These are phyloP conservation scores for Backusella psychrophila DNA, from an alignment of 192 early-diverging fungal genomes.

Conservation along the genomic window DNA sequence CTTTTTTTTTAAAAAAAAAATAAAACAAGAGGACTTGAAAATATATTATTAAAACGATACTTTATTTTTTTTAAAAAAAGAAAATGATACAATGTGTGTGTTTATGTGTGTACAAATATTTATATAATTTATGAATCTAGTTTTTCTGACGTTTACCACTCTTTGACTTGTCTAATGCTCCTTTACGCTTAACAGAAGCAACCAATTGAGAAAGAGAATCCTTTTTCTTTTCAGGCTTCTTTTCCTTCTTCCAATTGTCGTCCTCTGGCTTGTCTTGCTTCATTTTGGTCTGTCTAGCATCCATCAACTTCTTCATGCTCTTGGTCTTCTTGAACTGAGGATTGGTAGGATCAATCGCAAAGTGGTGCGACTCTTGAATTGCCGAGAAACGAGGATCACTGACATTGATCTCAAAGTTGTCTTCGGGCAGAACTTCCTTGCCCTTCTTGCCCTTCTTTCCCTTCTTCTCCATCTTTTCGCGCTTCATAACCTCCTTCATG, in stretches of 20 bases:
- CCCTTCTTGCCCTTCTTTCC: constrained; percentile 48
- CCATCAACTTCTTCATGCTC: constrained; percentile 70
- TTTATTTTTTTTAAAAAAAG: neutral
- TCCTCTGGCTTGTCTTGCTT: constrained; percentile 27
- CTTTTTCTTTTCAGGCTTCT: constrained; percentile 31
- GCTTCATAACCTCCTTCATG: constrained; percentile 82
- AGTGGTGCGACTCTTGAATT: constrained; percentile 77
- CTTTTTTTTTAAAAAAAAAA: neutral
- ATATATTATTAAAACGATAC: too few species aligned
- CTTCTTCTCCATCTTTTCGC: constrained; percentile 69
- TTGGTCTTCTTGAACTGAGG: constrained; percentile 89
- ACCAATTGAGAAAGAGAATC: constrained; percentile 51
- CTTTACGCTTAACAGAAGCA: constrained; percentile 63
- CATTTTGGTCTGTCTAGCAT: constrained; percentile 47
- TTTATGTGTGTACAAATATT: neutral
- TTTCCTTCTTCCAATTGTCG: constrained; percentile 27
- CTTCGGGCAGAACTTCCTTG: constrained; percentile 57
- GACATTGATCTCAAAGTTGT: constrained; percentile 86
- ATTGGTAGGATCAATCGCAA: constrained; percentile 95
- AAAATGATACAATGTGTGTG: neutral
- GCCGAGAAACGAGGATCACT: constrained; percentile 84
- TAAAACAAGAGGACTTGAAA: neutral
- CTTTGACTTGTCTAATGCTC: constrained; percentile 44
- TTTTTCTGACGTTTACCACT: constrained; percentile 29
- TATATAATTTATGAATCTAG: neutral